Conservation (phyloP, 208 protist genomes). For the Crithidia brevicula region DNA sequence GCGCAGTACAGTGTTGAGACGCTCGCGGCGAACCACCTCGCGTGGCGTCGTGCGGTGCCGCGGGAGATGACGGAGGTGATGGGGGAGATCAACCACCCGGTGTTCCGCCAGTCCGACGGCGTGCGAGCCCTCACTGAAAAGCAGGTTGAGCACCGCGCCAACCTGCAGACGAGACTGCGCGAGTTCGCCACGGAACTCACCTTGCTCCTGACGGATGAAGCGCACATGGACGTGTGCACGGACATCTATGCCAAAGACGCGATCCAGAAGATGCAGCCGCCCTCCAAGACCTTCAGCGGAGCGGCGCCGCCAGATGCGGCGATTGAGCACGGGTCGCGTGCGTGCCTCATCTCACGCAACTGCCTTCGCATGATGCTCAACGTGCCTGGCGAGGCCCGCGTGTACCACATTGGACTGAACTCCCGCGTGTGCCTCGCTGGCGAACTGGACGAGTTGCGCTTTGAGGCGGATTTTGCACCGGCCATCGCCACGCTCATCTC, state of each 20-base stretch:
- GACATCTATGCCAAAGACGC: constrained; percentile 57
- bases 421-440: constrained; percentile 53
- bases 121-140: constrained; percentile 36
- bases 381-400: constrained; percentile 51
- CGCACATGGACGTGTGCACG: constrained; percentile 53
- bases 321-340: constrained; percentile 13
- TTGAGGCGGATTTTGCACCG: constrained; percentile 68
- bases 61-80: constrained; percentile 35
- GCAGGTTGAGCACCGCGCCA: constrained; percentile 18
- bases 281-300: constrained; percentile 24
- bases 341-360: constrained; percentile 46
- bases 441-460: constrained; percentile 52
- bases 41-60: constrained; percentile 57
- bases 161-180: constrained; percentile 31
- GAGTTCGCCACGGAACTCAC: constrained; percentile 50
- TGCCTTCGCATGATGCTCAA: constrained; percentile 55
- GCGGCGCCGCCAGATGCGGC: not conserved
- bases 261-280: constrained; percentile 59
- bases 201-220: constrained; percentile 46
- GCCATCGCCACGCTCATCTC: constrained; percentile 64
- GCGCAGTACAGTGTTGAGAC: constrained; percentile 51
- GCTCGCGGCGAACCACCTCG: constrained; percentile 58
- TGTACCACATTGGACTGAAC: constrained; percentile 65
- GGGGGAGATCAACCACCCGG: constrained; percentile 44
- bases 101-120: constrained; percentile 31